Base-by-base conservation (phyloP, 495 filamentous ascomycete genomes). In the Ramalina peruviana region DNA sequence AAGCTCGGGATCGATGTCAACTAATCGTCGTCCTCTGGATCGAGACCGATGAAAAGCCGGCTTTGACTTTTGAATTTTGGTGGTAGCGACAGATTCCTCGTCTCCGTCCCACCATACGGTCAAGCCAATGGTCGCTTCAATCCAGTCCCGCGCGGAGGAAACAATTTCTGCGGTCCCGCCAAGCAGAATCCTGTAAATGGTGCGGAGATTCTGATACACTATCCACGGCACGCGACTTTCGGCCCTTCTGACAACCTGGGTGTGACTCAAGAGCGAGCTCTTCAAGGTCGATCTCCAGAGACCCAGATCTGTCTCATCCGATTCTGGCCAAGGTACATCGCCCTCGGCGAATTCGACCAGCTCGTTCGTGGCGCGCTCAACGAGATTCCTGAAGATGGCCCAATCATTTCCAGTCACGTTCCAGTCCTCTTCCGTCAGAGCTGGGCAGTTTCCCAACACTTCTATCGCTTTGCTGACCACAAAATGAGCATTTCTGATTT, bases 21-120 rank as follows among this genome's bases (percentile, higher is more conserved):
- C 71, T 12, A 62, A 49, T 15, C 70, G 58, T 36, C 38, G 16
- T 52, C 45, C 36, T 41, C 54, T 21, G 52, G 61, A 42, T 57
- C 51, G 46, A n/a, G 51, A 60, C 11, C 56, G 47, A 36, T 49
- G 46, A 20, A 65, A 41, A 11, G 65, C 67, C 15, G 56, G 61
- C 39, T 62, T 58, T 44, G 62, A 66, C 12, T 49, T 51, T 19
- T 58, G 54, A 11, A 68, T 53, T 43, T 56, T 65, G 30, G 53
- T 56, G 17, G 65, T 54, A 0, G 62, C 49, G 15, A 55, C 60
- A 11, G 59, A 62, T 19, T 72, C 68, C 16, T 81, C 72, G 46
- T 81, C 79, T 36, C 88, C 85, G 61, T 88, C 80, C 86, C 88
- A 93, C 88, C 88, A 95, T 1, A 81, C 79, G 10, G 86, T 82